These are phyloP conservation scores for Talaromyces sp. DNA, from an alignment of 2,329 filamentous ascomycete genomes.

Conservation along the genomic window DNA sequence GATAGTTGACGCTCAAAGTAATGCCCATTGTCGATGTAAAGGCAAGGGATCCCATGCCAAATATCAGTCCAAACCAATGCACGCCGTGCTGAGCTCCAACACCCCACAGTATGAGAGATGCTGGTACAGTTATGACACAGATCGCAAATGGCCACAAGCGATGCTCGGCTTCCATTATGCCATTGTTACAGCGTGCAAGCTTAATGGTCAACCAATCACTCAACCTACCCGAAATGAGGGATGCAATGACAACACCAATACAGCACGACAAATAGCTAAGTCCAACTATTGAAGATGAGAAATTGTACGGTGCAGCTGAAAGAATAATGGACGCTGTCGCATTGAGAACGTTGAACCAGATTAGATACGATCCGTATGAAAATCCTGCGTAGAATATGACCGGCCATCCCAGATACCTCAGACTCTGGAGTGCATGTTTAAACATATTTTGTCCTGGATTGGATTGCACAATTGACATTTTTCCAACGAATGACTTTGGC, in stretches of 20 bases:
- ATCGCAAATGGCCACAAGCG: slow-evolving; percentile 39
- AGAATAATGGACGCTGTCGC: slow-evolving; percentile 39
- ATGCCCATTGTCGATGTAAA: slow-evolving; percentile 38
- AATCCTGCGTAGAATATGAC: slow-evolving; percentile 40
- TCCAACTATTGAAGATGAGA: slow-evolving; percentile 38
- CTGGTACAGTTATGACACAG: slow-evolving; percentile 35
- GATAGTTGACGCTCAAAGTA: slow-evolving; percentile 39
- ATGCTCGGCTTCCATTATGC: slow-evolving; percentile 42
- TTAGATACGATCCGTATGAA: slow-evolving; percentile 39
- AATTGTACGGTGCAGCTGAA: slow-evolving; percentile 35
- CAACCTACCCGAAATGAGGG: slow-evolving; percentile 38
- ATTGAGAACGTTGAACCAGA: slow-evolving; percentile 42
- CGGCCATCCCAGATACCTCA: slow-evolving; percentile 38
- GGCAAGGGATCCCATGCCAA: slow-evolving; percentile 43
- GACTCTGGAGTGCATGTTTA: slow-evolving; percentile 29
- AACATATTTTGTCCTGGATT: slow-evolving; percentile 33
- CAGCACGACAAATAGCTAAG: slow-evolving; percentile 38
- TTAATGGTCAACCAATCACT: slow-evolving; percentile 34
- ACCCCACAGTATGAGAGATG: slow-evolving; percentile 37
- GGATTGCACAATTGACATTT: slow-evolving; percentile 30
- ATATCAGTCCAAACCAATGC: slow-evolving; percentile 34
- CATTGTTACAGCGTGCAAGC: slow-evolving; percentile 35
- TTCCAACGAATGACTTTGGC: slow-evolving; percentile 33
- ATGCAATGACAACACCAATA: slow-evolving; percentile 33
- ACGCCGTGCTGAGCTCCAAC: slow-evolving; percentile 40